phyloP scores from a whole-genome alignment of 345 rosid genomes.

The Viola odorata region DNA sequence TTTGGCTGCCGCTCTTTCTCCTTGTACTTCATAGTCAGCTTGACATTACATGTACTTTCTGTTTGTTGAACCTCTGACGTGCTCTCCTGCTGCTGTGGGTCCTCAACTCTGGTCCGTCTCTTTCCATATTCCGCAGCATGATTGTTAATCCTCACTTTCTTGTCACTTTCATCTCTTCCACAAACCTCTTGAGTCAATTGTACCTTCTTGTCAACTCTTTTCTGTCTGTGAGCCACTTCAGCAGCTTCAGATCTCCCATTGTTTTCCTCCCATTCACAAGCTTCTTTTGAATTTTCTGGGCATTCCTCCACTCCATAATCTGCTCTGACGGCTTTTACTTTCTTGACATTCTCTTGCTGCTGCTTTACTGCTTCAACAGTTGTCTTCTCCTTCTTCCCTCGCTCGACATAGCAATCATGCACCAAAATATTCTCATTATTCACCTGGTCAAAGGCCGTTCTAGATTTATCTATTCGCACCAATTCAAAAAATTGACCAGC shows the following conservation, averaged over 20 bases:
- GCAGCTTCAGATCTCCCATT: slow-evolving; percentile 25
- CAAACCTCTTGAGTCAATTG: slow-evolving; percentile 31
- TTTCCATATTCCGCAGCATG: slow-evolving; percentile 31
- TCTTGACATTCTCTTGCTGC: slow-evolving; percentile 25
- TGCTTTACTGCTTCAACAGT: slow-evolving; percentile 27
- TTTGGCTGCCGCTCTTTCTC: slow-evolving; percentile 22
- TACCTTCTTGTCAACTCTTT: slow-evolving; percentile 26
- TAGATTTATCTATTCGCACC: slow-evolving; percentile 47
- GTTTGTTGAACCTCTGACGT: slow-evolving; percentile 25
- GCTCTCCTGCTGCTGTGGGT: slow-evolving; percentile 29
- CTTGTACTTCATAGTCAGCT: slow-evolving; percentile 29
- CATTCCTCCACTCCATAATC: slow-evolving; percentile 29
- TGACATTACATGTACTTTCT: slow-evolving; percentile 24
- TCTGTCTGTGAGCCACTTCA: slow-evolving; percentile 31
- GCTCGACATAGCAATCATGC: slow-evolving; percentile 28
- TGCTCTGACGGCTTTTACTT: slow-evolving; percentile 30
- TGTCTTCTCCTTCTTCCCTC: slow-evolving; percentile 31
- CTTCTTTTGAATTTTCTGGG: slow-evolving; percentile 23
- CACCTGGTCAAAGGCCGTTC: slow-evolving; percentile 33
- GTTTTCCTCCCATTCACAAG: slow-evolving; percentile 15
- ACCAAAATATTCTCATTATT: slow-evolving; percentile 27
- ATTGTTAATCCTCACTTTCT: slow-evolving; percentile 23
- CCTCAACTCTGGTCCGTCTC: slow-evolving; percentile 29
- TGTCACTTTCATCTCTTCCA: slow-evolving; percentile 34
- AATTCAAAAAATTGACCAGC: slow-evolving; percentile 62